These are phyloP conservation scores for Sicyos baderoa DNA, from an alignment of 306 rosid species.

Conservation along the genomic window DNA sequence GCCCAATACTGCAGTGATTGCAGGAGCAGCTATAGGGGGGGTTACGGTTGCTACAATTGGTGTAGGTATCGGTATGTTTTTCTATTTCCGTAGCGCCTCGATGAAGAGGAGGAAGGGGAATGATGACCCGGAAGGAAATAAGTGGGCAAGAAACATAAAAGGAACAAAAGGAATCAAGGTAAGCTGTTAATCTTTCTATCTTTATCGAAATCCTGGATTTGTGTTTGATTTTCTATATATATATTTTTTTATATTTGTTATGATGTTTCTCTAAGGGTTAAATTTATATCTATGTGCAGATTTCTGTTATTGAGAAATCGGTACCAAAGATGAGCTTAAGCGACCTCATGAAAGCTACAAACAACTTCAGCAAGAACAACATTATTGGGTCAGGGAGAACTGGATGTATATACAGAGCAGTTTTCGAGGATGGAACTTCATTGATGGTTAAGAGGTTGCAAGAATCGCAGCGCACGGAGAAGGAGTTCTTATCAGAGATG, in stretches of 20 bases:
- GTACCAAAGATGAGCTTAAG: constrained; percentile 72
- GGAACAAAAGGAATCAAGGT: constrained; percentile 74
- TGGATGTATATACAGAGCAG: constrained; percentile 74
- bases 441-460: constrained; percentile 90
- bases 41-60: constrained; percentile 43
- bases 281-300: constrained; percentile 34
- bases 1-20: constrained; percentile 46
- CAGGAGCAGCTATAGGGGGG: constrained; percentile 65
- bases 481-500: constrained; percentile 83
- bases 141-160: constrained; percentile 81
- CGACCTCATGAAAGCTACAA: constrained; percentile 93
- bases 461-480: constrained; percentile 75
- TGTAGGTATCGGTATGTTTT: constrained; percentile 43
- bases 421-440: constrained; percentile 60
- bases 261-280: background rate
- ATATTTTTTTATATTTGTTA: background rate
- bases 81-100: constrained; percentile 50
- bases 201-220: constrained; percentile 2
- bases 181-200: constrained; percentile 25
- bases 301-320: constrained; percentile 76
- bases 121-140: constrained; percentile 89
- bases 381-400: constrained; percentile 81
- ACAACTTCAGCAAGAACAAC: constrained; percentile 58
- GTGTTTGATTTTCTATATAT: background rate
- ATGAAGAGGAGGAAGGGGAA: constrained; percentile 64